Conservation (phyloP, 768 basidiomycete species). For the Omphalotus guepiniiformis region DNA sequence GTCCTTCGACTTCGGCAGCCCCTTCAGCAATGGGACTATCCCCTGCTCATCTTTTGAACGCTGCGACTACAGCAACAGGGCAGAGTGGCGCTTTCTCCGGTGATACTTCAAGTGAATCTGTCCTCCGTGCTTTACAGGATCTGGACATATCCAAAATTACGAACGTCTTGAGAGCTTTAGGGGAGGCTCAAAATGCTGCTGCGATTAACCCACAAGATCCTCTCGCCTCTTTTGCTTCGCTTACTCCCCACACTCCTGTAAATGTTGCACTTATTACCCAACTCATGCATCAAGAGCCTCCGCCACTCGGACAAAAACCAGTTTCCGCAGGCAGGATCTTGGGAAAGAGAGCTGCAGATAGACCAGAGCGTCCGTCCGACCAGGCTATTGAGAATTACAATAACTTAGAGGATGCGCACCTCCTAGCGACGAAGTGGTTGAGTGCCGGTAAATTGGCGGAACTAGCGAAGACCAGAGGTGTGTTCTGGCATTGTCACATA, state of each 20-base stretch:
- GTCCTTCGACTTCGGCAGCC: background rate
- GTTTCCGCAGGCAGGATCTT: conserved; percentile 40
- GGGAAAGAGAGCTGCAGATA: conserved; percentile 27
- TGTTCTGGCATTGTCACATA: background rate
- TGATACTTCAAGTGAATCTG: conserved; percentile 63
- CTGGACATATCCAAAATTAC: conserved; percentile 71
- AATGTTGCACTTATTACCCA: conserved; percentile 21
- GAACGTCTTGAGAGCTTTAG: conserved; percentile 58
- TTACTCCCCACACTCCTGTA: conserved; percentile 15
- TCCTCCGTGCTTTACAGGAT: conserved; percentile 68
- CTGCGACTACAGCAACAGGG: conserved; percentile 15
- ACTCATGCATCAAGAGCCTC: conserved; percentile 21
- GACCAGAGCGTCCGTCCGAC: conserved; percentile 15
- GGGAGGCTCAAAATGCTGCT: conserved; percentile 46
- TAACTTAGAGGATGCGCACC: conserved; percentile 55
- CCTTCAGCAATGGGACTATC: conserved; percentile 11
- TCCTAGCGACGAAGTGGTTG: conserved; percentile 80
- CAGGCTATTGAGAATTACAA: conserved; percentile 36
- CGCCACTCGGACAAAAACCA: conserved; percentile 37
- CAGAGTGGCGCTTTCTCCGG: conserved; percentile 9
- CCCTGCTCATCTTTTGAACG: conserved; percentile 28
- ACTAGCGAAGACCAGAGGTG: conserved; percentile 67
- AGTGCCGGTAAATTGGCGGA: conserved; percentile 63
- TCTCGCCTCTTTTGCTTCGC: conserved; percentile 18
- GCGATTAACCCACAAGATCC: conserved; percentile 28